Conservation (phyloP, 179 eudicot genomes). For the Silene coronaria region DNA sequence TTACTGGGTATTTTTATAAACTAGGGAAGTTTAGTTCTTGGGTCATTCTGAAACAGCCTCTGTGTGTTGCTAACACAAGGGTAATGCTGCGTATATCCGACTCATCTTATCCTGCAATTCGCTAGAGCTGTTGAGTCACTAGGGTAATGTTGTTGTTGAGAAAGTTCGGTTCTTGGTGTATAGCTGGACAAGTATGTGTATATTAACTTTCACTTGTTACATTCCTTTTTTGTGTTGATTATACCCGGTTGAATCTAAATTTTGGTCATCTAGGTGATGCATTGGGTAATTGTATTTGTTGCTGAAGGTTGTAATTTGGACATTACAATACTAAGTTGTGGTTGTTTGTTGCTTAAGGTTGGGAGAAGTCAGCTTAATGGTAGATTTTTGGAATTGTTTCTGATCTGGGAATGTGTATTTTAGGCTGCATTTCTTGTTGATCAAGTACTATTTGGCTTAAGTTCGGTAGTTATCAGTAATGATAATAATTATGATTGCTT, state of each 20-base stretch:
- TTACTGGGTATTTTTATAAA: background rate
- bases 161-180: background rate
- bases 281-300: background rate
- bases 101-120: too few relatives aligned
- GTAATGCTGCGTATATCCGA: too few relatives aligned
- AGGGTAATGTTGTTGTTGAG: too few relatives aligned
- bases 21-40: background rate
- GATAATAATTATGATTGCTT: background rate
- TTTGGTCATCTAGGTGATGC: conserved; percentile 4
- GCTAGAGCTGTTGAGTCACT: too few relatives aligned
- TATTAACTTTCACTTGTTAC: background rate
- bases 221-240: background rate
- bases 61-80: too few relatives aligned
- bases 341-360: background rate
- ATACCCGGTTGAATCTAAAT: background rate
- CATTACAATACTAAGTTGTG: background rate
- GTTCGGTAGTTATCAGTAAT: background rate
- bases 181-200: conserved; percentile 2
- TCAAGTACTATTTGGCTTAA: background rate
- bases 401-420: background rate
- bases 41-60: too few relatives aligned
- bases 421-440: background rate
- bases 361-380: conserved; percentile 9
- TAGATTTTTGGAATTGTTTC: background rate
- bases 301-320: background rate